These are phyloP conservation scores for Lactarius trivialis DNA, from an alignment of 768 basidiomycete species.

Conservation along the genomic window DNA sequence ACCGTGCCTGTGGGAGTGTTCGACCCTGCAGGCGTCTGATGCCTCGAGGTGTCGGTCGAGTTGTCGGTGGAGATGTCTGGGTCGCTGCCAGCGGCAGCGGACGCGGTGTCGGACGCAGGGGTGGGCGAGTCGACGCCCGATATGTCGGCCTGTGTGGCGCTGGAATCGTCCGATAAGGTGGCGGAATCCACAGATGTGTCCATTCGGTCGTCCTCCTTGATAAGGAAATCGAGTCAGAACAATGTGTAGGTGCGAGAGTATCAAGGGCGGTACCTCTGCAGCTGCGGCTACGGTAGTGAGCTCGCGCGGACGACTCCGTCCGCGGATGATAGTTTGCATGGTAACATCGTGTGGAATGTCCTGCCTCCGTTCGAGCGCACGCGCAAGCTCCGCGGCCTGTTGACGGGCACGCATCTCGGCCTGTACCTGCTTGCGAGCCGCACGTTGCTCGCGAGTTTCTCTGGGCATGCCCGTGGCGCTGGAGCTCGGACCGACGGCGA, in stretches of 20 bases:
- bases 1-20: slow-evolving; percentile 58
- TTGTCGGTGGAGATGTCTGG: slow-evolving; percentile 46
- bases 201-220: slow-evolving; percentile 27
- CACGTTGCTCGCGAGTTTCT: slow-evolving; percentile 69
- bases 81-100: slow-evolving; percentile 40
- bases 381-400: slow-evolving; percentile 50
- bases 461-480: slow-evolving; percentile 68
- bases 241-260: too few relatives aligned
- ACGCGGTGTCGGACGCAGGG: slow-evolving; percentile 21
- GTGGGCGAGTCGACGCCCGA: slow-evolving; percentile 17
- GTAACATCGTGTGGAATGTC: slow-evolving; percentile 10
- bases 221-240: slow-evolving; percentile 2
- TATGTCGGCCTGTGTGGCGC: slow-evolving; percentile 18
- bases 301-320: slow-evolving; percentile 11
- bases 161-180: slow-evolving; percentile 17
- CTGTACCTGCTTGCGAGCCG: slow-evolving; percentile 52
- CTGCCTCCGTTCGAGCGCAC: slow-evolving; percentile 49
- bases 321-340: slow-evolving; percentile 16
- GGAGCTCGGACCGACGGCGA: slow-evolving; percentile 75
- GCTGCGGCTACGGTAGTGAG: slow-evolving; percentile 1
- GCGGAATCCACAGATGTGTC: slow-evolving; percentile 20
- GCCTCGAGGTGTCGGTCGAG: slow-evolving; percentile 44
- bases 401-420: slow-evolving; percentile 53
- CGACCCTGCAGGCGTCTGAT: slow-evolving; percentile 51
- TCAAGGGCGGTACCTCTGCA: slow-evolving; percentile 13